A percentile compares a stretch with the other conserved stretches of the same genome.
These are phyloP conservation scores for Arabis alpina DNA, from an alignment of 345 rosid genomes.

Conservation along the genomic window DNA sequence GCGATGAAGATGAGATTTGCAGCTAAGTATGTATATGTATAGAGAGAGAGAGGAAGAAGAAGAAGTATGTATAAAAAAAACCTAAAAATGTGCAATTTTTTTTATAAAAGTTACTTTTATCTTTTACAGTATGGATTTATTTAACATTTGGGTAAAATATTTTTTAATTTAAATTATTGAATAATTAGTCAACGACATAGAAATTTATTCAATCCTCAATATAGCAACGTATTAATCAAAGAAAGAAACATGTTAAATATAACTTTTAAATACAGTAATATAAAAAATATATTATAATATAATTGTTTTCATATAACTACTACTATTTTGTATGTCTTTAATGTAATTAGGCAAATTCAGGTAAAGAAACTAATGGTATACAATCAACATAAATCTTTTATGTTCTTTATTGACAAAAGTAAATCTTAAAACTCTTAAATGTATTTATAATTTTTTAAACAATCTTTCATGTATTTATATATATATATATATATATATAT, in stretches of 20 bases:
- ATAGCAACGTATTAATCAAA: neutral
- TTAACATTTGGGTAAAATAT: neutral
- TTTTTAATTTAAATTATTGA: slow-evolving; percentile 4
- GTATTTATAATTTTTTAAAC: neutral
- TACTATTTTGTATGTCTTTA: neutral
- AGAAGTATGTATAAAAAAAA: slow-evolving; percentile 1
- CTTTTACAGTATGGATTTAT: slow-evolving; percentile 19
- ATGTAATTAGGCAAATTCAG: neutral
- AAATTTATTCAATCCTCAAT: neutral
- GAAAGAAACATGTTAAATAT: too few species aligned
- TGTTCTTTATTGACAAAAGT: neutral
- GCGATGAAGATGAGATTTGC: slow-evolving; percentile 49
- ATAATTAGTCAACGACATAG: neutral
- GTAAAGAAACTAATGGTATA: neutral
- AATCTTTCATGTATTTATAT: neutral
- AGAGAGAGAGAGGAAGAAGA: neutral
- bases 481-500: too few species aligned
- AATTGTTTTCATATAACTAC: neutral
- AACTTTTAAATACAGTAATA: neutral
- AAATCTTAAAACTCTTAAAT: neutral
- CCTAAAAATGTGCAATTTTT: neutral
- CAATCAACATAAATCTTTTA: neutral
- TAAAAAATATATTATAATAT: too few species aligned
- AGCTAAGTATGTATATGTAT: slow-evolving; percentile 27
- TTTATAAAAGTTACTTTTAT: slow-evolving; percentile 6